Base-by-base conservation (phyloP, 345 rosid genomes). In the Garcia nutans region DNA sequence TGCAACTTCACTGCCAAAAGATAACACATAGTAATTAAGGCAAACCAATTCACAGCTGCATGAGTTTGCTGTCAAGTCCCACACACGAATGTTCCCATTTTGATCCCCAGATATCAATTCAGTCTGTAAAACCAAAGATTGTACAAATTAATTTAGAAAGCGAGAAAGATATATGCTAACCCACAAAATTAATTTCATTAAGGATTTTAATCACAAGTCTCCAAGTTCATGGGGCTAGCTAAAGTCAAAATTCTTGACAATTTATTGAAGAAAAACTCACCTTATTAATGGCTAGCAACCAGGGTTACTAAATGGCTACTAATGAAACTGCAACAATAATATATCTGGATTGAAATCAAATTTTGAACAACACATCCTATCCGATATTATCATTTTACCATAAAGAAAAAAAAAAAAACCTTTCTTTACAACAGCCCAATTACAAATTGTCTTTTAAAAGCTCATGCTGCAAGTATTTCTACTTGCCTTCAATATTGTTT, bases 81-180 rank as follows among this genome's bases (percentile, higher is more conserved):
- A 91, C 55, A 95, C 99, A 65, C 96, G 94, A 55, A 95, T 93
- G 84, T 95, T 93, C 45, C 97, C 98, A 73, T 93, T 93, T 80
- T 95, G 99, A 82, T 95, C 99, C 33, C 99, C 99, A 65, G 96
- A 93, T 86, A 93, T 95, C 82, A 94, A 80, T 68, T 92, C 97
- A 15, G 97, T 94, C 98, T 94, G 86, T 75, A 87, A 45, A 37
- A 37, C 41, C 41, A 37, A 33, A 33, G 37, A 37, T 37, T 37
- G 41, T 37, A 37, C 41, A 37, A 0, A 37, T 5, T 37, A 37
- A 6, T 3, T 5, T 37, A 37, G 41, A 37, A 37, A 37, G 41
- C 41, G 6, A 49, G n/a, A 52, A 47, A 49, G 28, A 65, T 20
- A 28, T 28, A 19, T 42, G 2, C 41, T 61, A 61, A 28, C 1